These are phyloP conservation scores for Colletotrichum sp. DNA, from an alignment of 2,329 filamentous ascomycete genomes.

Conservation along the genomic window DNA sequence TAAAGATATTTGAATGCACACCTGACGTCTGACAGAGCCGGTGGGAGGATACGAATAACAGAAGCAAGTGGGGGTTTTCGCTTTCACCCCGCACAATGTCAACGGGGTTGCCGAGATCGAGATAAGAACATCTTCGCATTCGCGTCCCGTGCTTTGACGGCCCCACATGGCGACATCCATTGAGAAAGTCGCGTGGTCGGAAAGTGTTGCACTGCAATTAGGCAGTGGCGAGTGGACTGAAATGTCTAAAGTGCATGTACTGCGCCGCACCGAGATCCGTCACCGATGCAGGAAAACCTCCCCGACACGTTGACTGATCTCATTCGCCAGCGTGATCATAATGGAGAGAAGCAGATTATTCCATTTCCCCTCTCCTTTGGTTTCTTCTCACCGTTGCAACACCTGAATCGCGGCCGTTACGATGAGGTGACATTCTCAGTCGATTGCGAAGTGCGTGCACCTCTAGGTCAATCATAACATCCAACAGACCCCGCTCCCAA, in stretches of 20 bases:
- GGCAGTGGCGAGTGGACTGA: neutral
- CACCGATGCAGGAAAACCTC: neutral
- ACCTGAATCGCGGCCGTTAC: neutral
- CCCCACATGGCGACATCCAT: neutral
- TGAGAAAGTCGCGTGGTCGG: neutral
- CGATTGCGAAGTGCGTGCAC: neutral
- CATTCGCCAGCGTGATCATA: neutral
- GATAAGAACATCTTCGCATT: neutral
- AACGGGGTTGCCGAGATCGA: neutral
- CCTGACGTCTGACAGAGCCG: neutral
- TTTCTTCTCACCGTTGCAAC: too few relatives aligned
- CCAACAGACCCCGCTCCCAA: neutral
- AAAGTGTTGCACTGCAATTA: neutral
- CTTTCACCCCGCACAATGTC: neutral
- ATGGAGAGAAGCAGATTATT: too few relatives aligned
- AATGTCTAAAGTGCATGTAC: neutral
- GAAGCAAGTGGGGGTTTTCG: neutral
- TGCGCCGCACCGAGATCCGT: neutral
- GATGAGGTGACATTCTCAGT: neutral
- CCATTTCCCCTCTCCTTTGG: too few relatives aligned
- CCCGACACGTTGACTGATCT: neutral
- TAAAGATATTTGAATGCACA: neutral
- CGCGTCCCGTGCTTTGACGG: neutral
- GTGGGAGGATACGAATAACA: neutral
- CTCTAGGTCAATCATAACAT: fast-evolving